Evolutionary conservation across 1,139 yeast genomes (phyloP).

Genomic region (Candida tunisiensis): DNA sequence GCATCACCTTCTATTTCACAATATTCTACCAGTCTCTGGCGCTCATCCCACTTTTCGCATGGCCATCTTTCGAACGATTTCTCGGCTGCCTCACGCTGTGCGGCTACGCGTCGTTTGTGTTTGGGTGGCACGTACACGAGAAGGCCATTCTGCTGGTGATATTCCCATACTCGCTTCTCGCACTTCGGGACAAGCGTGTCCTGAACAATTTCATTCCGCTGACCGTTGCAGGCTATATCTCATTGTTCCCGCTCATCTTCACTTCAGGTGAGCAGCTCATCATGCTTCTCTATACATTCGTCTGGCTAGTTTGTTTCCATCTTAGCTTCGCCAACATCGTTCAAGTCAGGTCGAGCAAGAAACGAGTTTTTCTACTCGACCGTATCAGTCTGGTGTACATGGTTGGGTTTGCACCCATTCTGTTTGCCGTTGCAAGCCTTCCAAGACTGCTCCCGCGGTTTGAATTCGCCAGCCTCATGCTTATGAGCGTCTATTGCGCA

Average conservation of each 20-base stretch:
- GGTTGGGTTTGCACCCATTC: slow-evolving; percentile 50
- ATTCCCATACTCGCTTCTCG: slow-evolving; percentile 76
- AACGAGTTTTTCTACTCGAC: slow-evolving; percentile 48
- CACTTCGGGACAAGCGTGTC: slow-evolving; percentile 53
- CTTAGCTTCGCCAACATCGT: slow-evolving; percentile 55
- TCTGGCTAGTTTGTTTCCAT: slow-evolving; percentile 72
- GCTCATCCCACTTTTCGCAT: slow-evolving; percentile 53
- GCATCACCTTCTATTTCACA: slow-evolving; percentile 59
- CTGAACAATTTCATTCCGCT: slow-evolving; percentile 39
- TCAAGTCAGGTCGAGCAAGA: slow-evolving; percentile 32
- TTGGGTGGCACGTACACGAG: slow-evolving; percentile 99
- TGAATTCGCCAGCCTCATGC: slow-evolving; percentile 67
- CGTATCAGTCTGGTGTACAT: slow-evolving; percentile 53
- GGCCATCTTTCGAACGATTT: slow-evolving; percentile 65
- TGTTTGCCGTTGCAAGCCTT: slow-evolving; percentile 34
- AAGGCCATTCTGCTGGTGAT: slow-evolving; percentile 82
- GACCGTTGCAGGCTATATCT: slow-evolving; percentile 69
- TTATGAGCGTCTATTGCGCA: slow-evolving; percentile 73
- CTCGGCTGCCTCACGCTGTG: slow-evolving; percentile 76
- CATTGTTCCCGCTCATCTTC: slow-evolving; percentile 74
- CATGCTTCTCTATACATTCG: slow-evolving; percentile 61
- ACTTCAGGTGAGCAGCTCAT: slow-evolving; percentile 68
- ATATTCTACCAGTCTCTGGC: slow-evolving; percentile 65
- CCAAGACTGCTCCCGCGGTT: slow-evolving; percentile 29
- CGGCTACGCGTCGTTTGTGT: slow-evolving; percentile 79